Conservation (phyloP, 2,329 filamentous ascomycete genomes). For the Ceratocystis huliohia region DNA sequence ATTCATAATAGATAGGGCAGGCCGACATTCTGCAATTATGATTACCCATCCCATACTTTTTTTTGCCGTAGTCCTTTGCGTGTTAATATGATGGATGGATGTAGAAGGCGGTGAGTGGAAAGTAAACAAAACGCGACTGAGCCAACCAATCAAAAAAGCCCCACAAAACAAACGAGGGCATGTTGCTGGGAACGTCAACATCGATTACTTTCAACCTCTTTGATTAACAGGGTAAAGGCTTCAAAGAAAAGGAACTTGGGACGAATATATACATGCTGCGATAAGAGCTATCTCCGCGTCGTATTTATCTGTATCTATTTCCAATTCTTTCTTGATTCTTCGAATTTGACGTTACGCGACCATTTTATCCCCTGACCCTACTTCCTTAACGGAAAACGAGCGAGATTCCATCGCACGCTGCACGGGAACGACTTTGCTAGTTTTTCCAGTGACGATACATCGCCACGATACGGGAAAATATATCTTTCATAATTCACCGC, state of each 20-base stretch:
- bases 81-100: neutral
- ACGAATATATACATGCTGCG: neutral
- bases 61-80: neutral
- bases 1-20: neutral
- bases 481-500: neutral
- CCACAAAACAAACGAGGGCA: slow-evolving; percentile 15
- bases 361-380: neutral
- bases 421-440: neutral
- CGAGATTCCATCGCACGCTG: neutral
- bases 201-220: neutral
- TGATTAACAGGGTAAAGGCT: neutral
- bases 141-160: slow-evolving; percentile 11
- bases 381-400: neutral
- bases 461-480: neutral
- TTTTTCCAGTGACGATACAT: neutral
- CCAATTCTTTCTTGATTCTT: neutral
- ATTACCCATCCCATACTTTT: neutral
- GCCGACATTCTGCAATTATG: neutral
- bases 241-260: neutral
- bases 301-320: slow-evolving; percentile 5
- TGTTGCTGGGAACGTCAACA: slow-evolving; percentile 8
- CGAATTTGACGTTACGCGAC: neutral
- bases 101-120: slow-evolving; percentile 16
- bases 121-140: slow-evolving; percentile 29
- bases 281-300: neutral